These are phyloP conservation scores for Oryza nivara DNA, from an alignment of 176 grass and related monocot genomes.

Conservation along the genomic window DNA sequence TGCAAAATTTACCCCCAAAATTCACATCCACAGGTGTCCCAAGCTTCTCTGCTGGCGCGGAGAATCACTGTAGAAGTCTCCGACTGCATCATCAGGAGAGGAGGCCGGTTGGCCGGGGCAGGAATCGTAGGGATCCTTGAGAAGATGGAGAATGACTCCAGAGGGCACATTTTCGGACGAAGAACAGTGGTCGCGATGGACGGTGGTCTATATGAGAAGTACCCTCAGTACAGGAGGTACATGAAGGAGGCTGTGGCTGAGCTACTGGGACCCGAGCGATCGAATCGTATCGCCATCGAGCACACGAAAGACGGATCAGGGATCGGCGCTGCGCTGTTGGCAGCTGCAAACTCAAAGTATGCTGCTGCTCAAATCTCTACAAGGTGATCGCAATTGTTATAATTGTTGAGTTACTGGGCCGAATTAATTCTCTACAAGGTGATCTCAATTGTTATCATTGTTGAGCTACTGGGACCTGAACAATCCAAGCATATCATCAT, in stretches of 20 bases:
- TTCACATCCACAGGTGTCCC: slow-evolving; percentile 16
- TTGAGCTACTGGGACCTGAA: no score
- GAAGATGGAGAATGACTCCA: slow-evolving; percentile 52
- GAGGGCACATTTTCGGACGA: slow-evolving; percentile 26
- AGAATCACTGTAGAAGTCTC: slow-evolving; percentile 21
- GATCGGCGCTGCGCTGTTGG: slow-evolving; percentile 44
- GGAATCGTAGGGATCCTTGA: slow-evolving; percentile 59
- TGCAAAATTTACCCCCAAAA: slow-evolving; percentile 19
- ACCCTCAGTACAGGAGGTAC: slow-evolving; percentile 48
- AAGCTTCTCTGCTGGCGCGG: slow-evolving; percentile 28
- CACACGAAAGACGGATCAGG: slow-evolving; percentile 58
- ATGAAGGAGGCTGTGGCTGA: slow-evolving; percentile 42
- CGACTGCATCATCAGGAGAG: slow-evolving; percentile 45
- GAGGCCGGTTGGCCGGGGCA: slow-evolving; percentile 43
- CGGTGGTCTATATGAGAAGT: slow-evolving; percentile 54
- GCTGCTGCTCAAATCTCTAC: not conserved
- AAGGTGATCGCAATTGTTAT: not conserved
- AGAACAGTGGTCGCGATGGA: slow-evolving; percentile 49
- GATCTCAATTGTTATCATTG: no score
- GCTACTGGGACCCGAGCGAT: slow-evolving; percentile 23
- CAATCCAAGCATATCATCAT: no score
- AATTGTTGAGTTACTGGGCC: no score
- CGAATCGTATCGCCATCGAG: slow-evolving; percentile 32
- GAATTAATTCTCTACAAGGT: no score
- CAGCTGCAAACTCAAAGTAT: slow-evolving; percentile 52